A percentile compares a stretch with the other conserved stretches of the same genome.
phyloP scores from a whole-genome alignment of 129 eudicot species.

The Pulicaria dysenterica region DNA sequence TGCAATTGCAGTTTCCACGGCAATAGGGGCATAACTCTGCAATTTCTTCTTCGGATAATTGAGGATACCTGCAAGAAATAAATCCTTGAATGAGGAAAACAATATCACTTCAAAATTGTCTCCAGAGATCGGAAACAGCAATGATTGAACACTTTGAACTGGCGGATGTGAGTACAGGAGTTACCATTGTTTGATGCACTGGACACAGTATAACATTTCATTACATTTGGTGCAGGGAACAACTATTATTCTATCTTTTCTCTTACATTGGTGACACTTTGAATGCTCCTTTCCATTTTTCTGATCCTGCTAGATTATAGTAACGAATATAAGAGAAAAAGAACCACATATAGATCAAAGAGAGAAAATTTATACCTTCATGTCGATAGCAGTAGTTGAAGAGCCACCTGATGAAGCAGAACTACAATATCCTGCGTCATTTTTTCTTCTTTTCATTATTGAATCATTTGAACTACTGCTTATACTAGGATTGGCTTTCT shows the following conservation, averaged over 20 bases:
- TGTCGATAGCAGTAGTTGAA: conserved; percentile 18
- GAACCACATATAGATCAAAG: conserved; percentile 15
- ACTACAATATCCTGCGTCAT: conserved; percentile 23
- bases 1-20: conserved; percentile 45
- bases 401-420: conserved; percentile 40
- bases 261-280: conserved; percentile 80
- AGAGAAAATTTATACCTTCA: conserved; percentile 27
- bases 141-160: neutral
- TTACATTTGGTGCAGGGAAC: conserved; percentile 78
- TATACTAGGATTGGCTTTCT: conserved; percentile 31
- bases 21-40: conserved; percentile 40
- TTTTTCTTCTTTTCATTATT: conserved; percentile 19
- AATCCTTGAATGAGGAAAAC: conserved; percentile 5
- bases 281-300: conserved; percentile 32
- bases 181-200: conserved; percentile 78
- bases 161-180: conserved; percentile 4
- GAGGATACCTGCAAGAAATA: conserved; percentile 43
- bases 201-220: conserved; percentile 57
- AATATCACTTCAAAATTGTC: neutral
- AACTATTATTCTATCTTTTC: conserved; percentile 52
- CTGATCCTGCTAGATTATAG: conserved; percentile 35
- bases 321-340: conserved; percentile 13
- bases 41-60: conserved; percentile 39
- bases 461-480: conserved; percentile 35
- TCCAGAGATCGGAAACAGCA: conserved; percentile 12